Evolutionary conservation across 441 rosid genomes (phyloP).

Genomic region (Biscutella laevigata): DNA sequence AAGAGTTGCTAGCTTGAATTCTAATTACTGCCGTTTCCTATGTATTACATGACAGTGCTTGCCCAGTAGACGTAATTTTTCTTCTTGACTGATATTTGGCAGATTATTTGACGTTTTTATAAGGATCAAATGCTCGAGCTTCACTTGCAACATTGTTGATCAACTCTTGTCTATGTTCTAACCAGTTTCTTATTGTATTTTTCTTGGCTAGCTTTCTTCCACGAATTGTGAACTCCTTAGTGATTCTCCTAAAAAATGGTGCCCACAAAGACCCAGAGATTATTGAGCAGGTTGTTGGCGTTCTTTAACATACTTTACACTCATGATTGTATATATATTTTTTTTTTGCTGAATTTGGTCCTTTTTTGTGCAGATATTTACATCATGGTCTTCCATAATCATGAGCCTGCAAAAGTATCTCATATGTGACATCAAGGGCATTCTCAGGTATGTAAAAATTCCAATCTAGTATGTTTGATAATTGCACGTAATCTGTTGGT

Average conservation of each 20-base stretch:
- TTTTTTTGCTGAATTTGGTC: not conserved
- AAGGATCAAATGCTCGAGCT: not conserved
- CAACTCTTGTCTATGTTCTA: conserved; percentile 6
- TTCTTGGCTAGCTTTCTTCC: conserved; percentile 59
- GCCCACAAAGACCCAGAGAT: conserved; percentile 88
- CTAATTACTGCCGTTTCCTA: not conserved
- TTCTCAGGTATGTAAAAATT: conserved; percentile 51
- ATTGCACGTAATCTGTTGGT: conserved; percentile 1
- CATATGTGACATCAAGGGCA: conserved; percentile 33
- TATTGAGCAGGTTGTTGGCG: conserved; percentile 68
- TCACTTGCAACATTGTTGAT: not conserved
- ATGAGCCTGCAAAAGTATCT: conserved; percentile 71
- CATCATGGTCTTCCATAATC: conserved; percentile 64
- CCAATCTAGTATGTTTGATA: not conserved
- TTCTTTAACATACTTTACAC: conserved; percentile 5
- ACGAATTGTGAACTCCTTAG: conserved; percentile 48
- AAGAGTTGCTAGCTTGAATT: not conserved
- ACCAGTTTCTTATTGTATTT: conserved; percentile 8
- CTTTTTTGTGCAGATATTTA: conserved; percentile 54
- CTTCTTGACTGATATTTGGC: not conserved
- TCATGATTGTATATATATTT: not conserved
- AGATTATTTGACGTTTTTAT: conserved; percentile 3
- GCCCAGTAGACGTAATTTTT: not conserved
- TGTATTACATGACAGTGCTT: not conserved
- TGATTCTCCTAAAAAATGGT: conserved; percentile 60